phyloP scores from a whole-genome alignment of 2,329 filamentous ascomycete species.

The Phoma sp. region DNA sequence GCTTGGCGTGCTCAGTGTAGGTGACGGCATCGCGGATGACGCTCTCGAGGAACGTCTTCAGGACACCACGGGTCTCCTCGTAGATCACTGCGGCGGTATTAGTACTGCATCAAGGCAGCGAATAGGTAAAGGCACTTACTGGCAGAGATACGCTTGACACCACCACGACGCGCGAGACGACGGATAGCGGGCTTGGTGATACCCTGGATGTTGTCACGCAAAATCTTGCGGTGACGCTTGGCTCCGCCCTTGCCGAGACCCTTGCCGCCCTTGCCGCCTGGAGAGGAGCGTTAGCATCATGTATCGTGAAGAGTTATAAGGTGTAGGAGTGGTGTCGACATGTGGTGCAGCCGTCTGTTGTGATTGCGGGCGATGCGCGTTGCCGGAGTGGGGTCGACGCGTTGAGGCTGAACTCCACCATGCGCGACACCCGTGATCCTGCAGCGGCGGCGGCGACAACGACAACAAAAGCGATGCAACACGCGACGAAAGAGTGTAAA shows the following conservation, averaged over 20 bases:
- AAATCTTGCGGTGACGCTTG: slow-evolving; percentile 63
- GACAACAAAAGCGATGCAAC: slow-evolving; percentile 20
- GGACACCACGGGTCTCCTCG: slow-evolving; percentile 77
- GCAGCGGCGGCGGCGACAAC: slow-evolving; percentile 17
- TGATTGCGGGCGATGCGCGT: slow-evolving; percentile 21
- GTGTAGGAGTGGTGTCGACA: slow-evolving; percentile 19
- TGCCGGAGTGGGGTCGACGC: slow-evolving; percentile 27
- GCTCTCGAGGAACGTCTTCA: slow-evolving; percentile 79
- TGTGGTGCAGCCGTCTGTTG: slow-evolving; percentile 22
- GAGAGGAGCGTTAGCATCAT: slow-evolving; percentile 42
- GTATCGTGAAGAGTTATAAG: slow-evolving; percentile 8
- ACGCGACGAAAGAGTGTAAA: slow-evolving; percentile 19
- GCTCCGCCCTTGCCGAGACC: slow-evolving; percentile 62
- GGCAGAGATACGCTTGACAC: slow-evolving; percentile 61
- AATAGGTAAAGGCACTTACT: slow-evolving; percentile 46
- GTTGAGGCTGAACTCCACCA: slow-evolving; percentile 33
- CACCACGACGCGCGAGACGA: slow-evolving; percentile 61
- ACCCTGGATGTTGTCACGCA: slow-evolving; percentile 63
- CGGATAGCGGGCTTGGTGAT: slow-evolving; percentile 63
- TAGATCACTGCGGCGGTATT: slow-evolving; percentile 67
- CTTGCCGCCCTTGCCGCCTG: slow-evolving; percentile 62
- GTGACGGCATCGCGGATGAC: slow-evolving; percentile 80
- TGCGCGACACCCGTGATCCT: slow-evolving; percentile 22
- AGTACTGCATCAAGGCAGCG: slow-evolving; percentile 19
- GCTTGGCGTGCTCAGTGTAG: slow-evolving; percentile 81